phyloP scores from a whole-genome alignment of 1,139 yeast species.

The Yueomyces sp. region DNA sequence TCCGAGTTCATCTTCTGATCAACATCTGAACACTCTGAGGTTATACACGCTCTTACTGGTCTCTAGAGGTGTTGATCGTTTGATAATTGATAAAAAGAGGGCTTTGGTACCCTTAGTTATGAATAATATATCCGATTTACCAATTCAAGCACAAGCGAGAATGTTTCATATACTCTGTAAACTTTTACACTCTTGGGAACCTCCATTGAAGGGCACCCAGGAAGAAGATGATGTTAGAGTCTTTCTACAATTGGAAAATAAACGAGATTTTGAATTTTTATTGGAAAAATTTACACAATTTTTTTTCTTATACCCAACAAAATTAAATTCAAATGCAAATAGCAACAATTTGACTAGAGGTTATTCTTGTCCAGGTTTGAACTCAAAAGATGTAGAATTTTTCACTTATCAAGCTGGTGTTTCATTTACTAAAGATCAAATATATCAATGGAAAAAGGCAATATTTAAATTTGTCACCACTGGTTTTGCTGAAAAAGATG shows the following conservation, averaged over 20 bases:
- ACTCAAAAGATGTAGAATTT: constrained; percentile 40
- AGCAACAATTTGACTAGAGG: constrained; percentile 29
- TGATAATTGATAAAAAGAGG: constrained; percentile 25
- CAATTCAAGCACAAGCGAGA: constrained; percentile 38
- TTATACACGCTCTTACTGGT: constrained; percentile 56
- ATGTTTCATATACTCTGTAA: constrained; percentile 50
- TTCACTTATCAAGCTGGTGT: constrained; percentile 61
- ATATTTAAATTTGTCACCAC: constrained; percentile 30
- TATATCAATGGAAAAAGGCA: constrained; percentile 37
- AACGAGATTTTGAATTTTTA: constrained; percentile 30
- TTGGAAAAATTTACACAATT: constrained; percentile 39
- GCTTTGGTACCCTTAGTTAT: constrained; percentile 38
- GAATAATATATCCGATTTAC: constrained; percentile 31
- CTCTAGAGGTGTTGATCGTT: constrained; percentile 50
- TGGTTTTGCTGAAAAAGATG: constrained; percentile 22
- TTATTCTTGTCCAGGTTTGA: constrained; percentile 49
- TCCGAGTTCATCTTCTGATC: constrained; percentile 28
- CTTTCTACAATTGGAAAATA: constrained; percentile 23
- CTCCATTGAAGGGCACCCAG: constrained; percentile 35
- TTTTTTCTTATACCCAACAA: constrained; percentile 41
- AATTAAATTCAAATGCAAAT: constrained; percentile 14
- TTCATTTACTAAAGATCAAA: constrained; percentile 36
- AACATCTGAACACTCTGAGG: constrained; percentile 30
- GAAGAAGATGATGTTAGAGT: constrained; percentile 30
- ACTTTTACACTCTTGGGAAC: constrained; percentile 37